Evolutionary conservation across 1,139 yeast species (phyloP).

Genomic region (Suhomyces maxii): DNA sequence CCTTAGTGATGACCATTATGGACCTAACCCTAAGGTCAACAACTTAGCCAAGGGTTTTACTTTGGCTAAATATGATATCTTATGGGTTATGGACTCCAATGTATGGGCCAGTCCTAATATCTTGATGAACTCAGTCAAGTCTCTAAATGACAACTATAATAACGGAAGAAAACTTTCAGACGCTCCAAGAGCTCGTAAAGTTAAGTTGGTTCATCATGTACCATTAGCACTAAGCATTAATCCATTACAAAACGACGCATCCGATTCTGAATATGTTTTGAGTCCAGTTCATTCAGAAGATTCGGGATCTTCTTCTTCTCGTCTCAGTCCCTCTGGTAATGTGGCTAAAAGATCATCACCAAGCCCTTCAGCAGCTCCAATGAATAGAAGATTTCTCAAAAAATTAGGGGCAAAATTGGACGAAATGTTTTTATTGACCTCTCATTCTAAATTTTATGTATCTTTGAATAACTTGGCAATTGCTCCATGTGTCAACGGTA

Average conservation of each 20-base stretch:
- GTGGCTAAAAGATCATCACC: constrained; percentile 1
- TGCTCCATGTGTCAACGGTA: constrained; percentile 95
- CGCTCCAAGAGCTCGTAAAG: constrained; percentile 30
- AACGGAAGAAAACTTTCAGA: constrained; percentile 39
- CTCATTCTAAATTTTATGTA: constrained; percentile 83
- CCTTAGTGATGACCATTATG: constrained; percentile 50
- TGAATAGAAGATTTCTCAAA: constrained; percentile 19
- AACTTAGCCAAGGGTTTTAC: constrained; percentile 77
- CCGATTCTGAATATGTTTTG: constrained; percentile 23
- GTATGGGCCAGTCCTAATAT: constrained; percentile 76
- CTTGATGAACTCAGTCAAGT: constrained; percentile 61
- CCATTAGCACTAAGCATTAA: constrained; percentile 58
- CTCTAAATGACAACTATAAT: constrained; percentile 48
- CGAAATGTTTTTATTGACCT: constrained; percentile 80
- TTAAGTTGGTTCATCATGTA: constrained; percentile 77
- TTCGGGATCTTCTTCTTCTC: constrained; percentile 1
- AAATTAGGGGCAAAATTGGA: constrained; percentile 70
- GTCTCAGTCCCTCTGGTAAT: neutral
- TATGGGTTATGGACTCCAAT: constrained; percentile 90
- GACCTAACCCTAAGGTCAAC: constrained; percentile 90
- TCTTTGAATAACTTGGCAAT: constrained; percentile 72
- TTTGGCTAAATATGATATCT: constrained; percentile 64
- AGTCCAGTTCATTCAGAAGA: constrained; percentile 15
- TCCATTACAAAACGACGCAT: neutral
- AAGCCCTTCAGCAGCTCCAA: constrained; percentile 1